A percentile compares a stretch with the other conserved stretches of the same genome.
phyloP scores from a whole-genome alignment of 2,329 filamentous ascomycete species.

The Fusarium sp. region DNA sequence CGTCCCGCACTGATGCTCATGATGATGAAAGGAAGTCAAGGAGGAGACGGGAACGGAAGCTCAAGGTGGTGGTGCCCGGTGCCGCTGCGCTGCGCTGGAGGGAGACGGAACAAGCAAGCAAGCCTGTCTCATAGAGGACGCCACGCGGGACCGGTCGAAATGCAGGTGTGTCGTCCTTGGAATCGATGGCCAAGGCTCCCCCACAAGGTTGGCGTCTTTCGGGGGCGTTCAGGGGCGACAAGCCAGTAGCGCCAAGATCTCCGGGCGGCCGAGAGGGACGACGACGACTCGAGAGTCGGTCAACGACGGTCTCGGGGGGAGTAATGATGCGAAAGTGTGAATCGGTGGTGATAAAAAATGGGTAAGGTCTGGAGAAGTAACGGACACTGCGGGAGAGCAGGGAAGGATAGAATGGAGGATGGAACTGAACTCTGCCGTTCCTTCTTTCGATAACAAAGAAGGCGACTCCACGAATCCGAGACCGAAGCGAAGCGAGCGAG shows the following conservation, averaged over 20 bases:
- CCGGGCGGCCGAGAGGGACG: slow-evolving; percentile 33
- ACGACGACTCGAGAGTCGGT: slow-evolving; percentile 17
- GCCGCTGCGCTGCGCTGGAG: slow-evolving; percentile 23
- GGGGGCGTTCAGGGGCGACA: slow-evolving; percentile 30
- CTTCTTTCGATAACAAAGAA: slow-evolving; percentile 5
- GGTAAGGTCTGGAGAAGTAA: background rate
- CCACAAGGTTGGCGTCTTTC: slow-evolving; percentile 41
- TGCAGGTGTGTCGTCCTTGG: slow-evolving; percentile 39
- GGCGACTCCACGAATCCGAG: slow-evolving; percentile 25
- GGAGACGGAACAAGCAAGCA: slow-evolving; percentile 33
- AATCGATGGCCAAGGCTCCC: slow-evolving; percentile 41
- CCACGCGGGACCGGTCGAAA: slow-evolving; percentile 42
- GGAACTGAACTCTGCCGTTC: background rate
- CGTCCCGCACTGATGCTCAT: slow-evolving; percentile 71
- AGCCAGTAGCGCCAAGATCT: slow-evolving; percentile 38
- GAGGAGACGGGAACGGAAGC: slow-evolving; percentile 30
- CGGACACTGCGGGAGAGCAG: slow-evolving; percentile 5
- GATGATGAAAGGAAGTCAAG: slow-evolving; percentile 48
- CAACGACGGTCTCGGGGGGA: slow-evolving; percentile 8
- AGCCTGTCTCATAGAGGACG: slow-evolving; percentile 42
- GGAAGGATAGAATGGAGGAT: slow-evolving; percentile 7
- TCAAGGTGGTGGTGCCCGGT: slow-evolving; percentile 16
- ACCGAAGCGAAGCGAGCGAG: slow-evolving; percentile 12
- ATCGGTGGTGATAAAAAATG: background rate
- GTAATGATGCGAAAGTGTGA: slow-evolving; percentile 10